A percentile compares a stretch with the other conserved stretches of the same genome.
Conservation (phyloP, 2,329 filamentous ascomycete species). For the Didymella exigua region DNA sequence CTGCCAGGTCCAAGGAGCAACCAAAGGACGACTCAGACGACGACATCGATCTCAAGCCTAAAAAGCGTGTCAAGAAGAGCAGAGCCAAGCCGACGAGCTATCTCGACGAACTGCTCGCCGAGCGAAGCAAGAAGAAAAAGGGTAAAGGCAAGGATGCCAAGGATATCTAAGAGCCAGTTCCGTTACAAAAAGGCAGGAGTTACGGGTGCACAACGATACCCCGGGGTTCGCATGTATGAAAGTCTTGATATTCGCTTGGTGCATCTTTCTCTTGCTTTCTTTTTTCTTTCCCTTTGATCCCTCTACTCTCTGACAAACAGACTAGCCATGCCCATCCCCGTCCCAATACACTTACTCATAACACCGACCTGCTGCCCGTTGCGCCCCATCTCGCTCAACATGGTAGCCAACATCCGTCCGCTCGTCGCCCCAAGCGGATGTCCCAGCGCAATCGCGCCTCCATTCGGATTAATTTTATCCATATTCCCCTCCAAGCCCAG, state of each 20-base stretch:
- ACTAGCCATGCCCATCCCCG: conserved; percentile 60
- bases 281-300: conserved; percentile 6
- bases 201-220: conserved; percentile 11
- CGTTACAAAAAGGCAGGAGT: conserved; percentile 10
- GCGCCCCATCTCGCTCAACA: conserved; percentile 72
- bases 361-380: conserved; percentile 77
- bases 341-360: conserved; percentile 80
- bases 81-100: conserved; percentile 55
- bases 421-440: conserved; percentile 91
- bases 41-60: conserved; percentile 15
- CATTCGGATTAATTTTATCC: conserved; percentile 85
- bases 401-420: conserved; percentile 76
- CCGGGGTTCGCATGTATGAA: background rate
- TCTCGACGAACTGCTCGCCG: conserved; percentile 59
- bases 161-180: background rate
- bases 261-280: background rate
- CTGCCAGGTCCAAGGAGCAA: background rate
- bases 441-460: conserved; percentile 91
- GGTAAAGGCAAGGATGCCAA: conserved; percentile 27
- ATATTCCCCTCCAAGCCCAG: conserved; percentile 70
- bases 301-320: conserved; percentile 56
- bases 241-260: background rate
- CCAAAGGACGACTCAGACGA: conserved; percentile 7
- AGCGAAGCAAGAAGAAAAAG: conserved; percentile 59
- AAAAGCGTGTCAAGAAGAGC: conserved; percentile 23